Conservation (phyloP, 257 asterid species). For the Solanum medicagineum region DNA sequence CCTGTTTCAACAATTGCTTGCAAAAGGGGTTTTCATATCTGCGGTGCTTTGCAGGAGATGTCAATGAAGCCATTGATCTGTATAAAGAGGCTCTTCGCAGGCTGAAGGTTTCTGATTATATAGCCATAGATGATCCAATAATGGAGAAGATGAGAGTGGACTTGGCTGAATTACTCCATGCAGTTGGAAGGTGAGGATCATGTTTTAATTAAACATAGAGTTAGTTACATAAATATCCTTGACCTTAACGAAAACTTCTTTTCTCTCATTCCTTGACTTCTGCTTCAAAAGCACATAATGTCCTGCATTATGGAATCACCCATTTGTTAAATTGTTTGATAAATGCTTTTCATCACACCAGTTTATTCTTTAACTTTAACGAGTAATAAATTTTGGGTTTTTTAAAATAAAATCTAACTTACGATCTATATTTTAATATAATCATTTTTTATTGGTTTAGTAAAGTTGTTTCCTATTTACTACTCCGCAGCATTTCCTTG, state of each 20-base stretch:
- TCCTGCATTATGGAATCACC: not conserved
- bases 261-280: not conserved
- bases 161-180: slow-evolving; percentile 84
- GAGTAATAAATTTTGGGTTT: not conserved
- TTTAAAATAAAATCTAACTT: not conserved
- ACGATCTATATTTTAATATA: not conserved
- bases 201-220: not conserved
- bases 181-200: slow-evolving; percentile 58
- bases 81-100: slow-evolving; percentile 48
- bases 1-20: not conserved
- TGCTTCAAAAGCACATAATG: not conserved
- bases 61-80: slow-evolving; percentile 61
- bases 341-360: not conserved
- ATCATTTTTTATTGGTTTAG: not conserved
- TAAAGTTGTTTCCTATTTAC: not conserved
- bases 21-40: not conserved
- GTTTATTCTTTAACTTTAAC: not conserved
- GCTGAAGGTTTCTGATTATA: slow-evolving; percentile 32
- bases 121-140: slow-evolving; percentile 36
- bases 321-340: not conserved
- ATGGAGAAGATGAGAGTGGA: slow-evolving; percentile 79
- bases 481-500: not conserved
- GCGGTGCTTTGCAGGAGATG: slow-evolving; percentile 33
- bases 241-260: not conserved
- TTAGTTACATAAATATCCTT: not conserved